A percentile compares a stretch with the other conserved stretches of the same genome.
phyloP scores from a whole-genome alignment of 2,329 filamentous ascomycete genomes.

The Botrytis sinoallii region DNA sequence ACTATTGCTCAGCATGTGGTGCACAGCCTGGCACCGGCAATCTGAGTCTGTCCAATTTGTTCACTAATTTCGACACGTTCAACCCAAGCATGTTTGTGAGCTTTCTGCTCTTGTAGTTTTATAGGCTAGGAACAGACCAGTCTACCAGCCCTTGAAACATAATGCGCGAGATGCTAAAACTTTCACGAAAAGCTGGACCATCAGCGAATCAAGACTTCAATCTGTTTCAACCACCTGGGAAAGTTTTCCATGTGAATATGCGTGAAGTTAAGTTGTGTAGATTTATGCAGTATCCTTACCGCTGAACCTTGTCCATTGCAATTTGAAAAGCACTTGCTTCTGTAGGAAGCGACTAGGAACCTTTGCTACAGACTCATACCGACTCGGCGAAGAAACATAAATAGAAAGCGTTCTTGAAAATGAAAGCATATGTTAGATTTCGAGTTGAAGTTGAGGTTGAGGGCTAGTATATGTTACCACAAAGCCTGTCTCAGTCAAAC shows the following conservation, averaged over 20 bases:
- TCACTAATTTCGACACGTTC: background rate
- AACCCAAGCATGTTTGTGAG: background rate
- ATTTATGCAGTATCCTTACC: too few species aligned
- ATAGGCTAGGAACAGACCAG: background rate
- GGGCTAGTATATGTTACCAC: too few species aligned
- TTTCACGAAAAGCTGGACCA: background rate
- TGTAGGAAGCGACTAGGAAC: background rate
- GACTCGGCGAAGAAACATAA: too few species aligned
- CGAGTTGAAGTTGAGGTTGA: too few species aligned
- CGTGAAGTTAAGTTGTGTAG: too few species aligned
- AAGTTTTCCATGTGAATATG: background rate
- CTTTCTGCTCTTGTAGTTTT: background rate
- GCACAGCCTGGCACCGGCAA: background rate
- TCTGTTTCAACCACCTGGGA: background rate
- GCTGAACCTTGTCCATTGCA: background rate
- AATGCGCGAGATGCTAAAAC: background rate
- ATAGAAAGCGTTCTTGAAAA: background rate
- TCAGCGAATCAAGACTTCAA: background rate
- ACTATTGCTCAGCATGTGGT: background rate
- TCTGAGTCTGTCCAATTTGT: background rate
- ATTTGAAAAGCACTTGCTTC: background rate
- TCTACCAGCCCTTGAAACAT: background rate
- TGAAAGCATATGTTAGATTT: background rate
- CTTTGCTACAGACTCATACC: background rate
- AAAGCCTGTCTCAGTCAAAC: background rate